Conservation (phyloP, 768 basidiomycete species). For the Mycena filopes region DNA sequence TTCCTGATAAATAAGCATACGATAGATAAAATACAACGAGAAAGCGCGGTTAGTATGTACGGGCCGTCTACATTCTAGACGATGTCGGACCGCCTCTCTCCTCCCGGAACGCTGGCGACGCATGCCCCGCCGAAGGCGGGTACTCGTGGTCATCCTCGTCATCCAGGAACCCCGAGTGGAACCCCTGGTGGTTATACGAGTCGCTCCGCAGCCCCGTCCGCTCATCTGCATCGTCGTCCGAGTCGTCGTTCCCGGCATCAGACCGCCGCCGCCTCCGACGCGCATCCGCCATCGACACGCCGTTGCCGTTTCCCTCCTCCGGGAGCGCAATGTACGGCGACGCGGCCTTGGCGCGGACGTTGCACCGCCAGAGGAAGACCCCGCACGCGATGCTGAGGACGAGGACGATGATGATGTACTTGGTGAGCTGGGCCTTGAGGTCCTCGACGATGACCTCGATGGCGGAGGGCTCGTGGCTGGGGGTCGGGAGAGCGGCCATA, state of each 20-base stretch:
- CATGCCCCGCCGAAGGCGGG: conserved; percentile 25
- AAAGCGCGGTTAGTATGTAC: background rate
- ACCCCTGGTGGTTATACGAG: conserved; percentile 18
- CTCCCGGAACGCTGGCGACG: conserved; percentile 25
- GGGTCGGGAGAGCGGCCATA: conserved; percentile 2
- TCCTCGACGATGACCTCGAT: conserved; percentile 18
- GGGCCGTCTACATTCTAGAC: background rate
- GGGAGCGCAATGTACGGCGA: conserved; percentile 69
- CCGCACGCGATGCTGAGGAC: conserved; percentile 75
- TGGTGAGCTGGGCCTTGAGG: conserved; percentile 12
- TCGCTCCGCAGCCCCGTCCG: conserved; percentile 66
- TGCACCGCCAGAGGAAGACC: conserved; percentile 83
- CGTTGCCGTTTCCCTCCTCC: conserved; percentile 65
- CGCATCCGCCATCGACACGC: conserved; percentile 66
- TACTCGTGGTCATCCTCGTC: conserved; percentile 66
- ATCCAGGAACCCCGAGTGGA: conserved; percentile 49
- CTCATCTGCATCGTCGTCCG: conserved; percentile 82
- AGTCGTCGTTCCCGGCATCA: conserved; percentile 73
- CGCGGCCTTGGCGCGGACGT: conserved; percentile 47
- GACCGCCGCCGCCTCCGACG: conserved; percentile 35
- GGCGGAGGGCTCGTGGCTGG: conserved; percentile 15
- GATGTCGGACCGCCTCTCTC: background rate
- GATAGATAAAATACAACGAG: conserved; percentile 10
- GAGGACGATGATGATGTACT: conserved; percentile 58
- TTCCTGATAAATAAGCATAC: conserved; percentile 19